Base-by-base conservation (phyloP, 148 eudicot species). In the Chenopodium formosanum region DNA sequence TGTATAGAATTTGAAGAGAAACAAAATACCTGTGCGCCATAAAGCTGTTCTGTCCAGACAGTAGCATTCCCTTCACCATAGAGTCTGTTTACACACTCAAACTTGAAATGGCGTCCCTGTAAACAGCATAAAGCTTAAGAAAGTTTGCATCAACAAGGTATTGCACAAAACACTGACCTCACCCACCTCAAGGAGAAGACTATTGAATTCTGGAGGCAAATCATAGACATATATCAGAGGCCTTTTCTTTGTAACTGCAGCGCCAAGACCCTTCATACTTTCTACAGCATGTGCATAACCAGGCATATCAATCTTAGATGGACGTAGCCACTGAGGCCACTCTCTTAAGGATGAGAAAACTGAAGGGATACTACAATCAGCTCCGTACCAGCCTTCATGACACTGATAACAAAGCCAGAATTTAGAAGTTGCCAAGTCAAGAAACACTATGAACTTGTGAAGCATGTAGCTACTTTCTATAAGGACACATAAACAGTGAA, bases 41-140 rank as follows among this genome's bases (percentile, higher is more conserved):
- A 96, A n/a, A 96, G 95, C 56, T 89, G 93, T 63, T 94, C 92
- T 9, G 97, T 92, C 99, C 99, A 96, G 12, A 92, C 13, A 67
- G 98, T 96, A 65, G 86, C 91, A 82, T 94, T 96, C 52, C 82
- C 79, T 47, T 83, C 83, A 83, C 90, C 95, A 89, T 96, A 96
- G 74, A 96, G 86, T 88, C 99, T 90, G 80, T 94, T 96, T 70
- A 94, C 92, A 78, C 99, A 96, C 84, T 94, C 85, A 74, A 88
- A 86, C 86, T 89, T 96, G 89, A 88, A 94, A 90, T 94, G 99
- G 27, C 99, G 93, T 77, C 98, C 99, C 99, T 96, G 89, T 58
- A 84, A 79, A 63, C 60, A 47, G 76, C 82, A 62, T 79, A 79
- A 78, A 80, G 64, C 75, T 79, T 76, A 66, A 77, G 60, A 50